Percentiles rank a stretch among this genome's conserved stretches.
Evolutionary conservation across 208 protist genomes (phyloP).

Genomic region (Acanthamoeba polyphaga): DNA sequence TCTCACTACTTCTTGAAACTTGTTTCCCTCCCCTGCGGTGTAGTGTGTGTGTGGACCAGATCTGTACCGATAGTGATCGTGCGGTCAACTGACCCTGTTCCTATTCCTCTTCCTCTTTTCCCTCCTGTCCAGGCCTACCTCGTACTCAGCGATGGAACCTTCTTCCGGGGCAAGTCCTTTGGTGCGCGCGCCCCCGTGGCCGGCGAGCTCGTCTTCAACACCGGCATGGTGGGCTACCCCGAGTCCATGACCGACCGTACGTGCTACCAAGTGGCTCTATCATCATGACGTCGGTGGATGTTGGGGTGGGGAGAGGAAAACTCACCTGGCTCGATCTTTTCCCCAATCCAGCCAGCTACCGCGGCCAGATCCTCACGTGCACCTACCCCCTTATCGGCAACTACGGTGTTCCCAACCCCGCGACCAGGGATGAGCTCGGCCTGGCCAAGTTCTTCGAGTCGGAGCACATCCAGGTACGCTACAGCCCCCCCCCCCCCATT

Average conservation of each 20-base stretch:
- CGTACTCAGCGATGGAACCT: constrained; percentile 95
- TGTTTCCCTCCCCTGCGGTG: no score
- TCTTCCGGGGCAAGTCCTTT: constrained; percentile 95
- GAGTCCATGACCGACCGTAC: constrained; percentile 95
- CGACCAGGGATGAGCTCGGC: constrained; percentile 90
- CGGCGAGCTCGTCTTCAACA: constrained; percentile 93
- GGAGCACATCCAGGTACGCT: neutral
- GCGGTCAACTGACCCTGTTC: no score
- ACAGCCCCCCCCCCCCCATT: no score
- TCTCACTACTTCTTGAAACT: no score
- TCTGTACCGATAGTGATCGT: neutral
- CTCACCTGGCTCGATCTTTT: constrained; percentile 78
- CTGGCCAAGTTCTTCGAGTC: constrained; percentile 96
- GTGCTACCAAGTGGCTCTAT: constrained; percentile 70
- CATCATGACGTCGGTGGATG: no score
- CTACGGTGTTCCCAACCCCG: constrained; percentile 94
- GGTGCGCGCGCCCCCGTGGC: constrained; percentile 92
- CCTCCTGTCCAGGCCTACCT: constrained; percentile 83
- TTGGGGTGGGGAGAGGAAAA: no score
- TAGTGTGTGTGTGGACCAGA: no score
- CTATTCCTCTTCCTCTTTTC: no score
- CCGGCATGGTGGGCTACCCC: constrained; percentile 93
- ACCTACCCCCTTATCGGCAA: constrained; percentile 98
- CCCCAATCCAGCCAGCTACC: constrained; percentile 96
- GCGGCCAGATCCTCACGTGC: constrained; percentile 98